Base-by-base conservation (phyloP, 129 eudicot species). In the Erigeron canadensis region DNA sequence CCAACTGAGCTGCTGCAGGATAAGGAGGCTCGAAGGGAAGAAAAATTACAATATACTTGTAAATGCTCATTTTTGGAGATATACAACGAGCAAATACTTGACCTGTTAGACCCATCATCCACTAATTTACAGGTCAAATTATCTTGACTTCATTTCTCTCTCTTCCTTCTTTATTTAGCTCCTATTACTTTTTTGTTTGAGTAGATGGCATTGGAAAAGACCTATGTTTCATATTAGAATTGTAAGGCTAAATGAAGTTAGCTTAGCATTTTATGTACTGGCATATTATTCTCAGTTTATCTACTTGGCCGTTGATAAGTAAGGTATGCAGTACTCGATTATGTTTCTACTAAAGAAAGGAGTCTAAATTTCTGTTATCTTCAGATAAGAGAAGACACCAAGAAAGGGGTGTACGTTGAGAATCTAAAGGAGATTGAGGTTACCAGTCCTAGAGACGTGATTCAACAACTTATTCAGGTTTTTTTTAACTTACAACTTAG, bases 31-130 rank as follows among this genome's bases (percentile, higher is more conserved):
- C 86, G 99, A 8, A 82, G 96, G 78, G 99, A 90, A 72, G 99
- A 95, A 81, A 95, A 95, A 61, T 48, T 95, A 74, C 85, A 79
- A 60, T 90, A 82, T 62, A 90, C 92, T 47, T 95, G 97, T 72
- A 95, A 83, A 90, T 95, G 99, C 77, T 95, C 99, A 2, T 95
- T 95, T 74, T 67, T 90, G 79, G 99, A 95, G 77, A 95, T 95
- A 50, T 95, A 95, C 84, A 95, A 95, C 34, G 99, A 95, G 78
- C 99, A 90, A 47, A 95, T 95, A 71, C 87, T 95, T 63, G 99
- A 95, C 80, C 88, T 95, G 72, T 72, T 95, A 74, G 95, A 95
- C 73, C 99, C 99, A 70, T 84, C 94, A 42, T 90, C 99, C 51
- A 39, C 50, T 77, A 95, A 95, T 83, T 86, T 95, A 78, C 99